phyloP scores from a whole-genome alignment of 345 rosid species.

The Laguncularia racemosa region DNA sequence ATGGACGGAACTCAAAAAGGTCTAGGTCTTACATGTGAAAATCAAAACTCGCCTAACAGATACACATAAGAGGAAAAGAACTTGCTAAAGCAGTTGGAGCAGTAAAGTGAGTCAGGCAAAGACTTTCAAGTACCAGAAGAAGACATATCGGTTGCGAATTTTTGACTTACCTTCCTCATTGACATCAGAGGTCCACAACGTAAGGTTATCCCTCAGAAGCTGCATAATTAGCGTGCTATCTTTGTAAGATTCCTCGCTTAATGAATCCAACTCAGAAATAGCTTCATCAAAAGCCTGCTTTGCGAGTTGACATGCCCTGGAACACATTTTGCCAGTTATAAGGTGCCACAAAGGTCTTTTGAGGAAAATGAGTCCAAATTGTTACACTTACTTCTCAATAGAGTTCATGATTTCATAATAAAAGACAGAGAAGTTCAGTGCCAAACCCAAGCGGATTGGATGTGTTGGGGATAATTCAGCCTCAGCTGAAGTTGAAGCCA shows the following conservation, averaged over 20 bases:
- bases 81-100: neutral
- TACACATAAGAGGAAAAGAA: too few species aligned
- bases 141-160: neutral
- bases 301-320: slow-evolving; percentile 36
- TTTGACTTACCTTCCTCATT: slow-evolving; percentile 24
- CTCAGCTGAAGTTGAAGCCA: slow-evolving; percentile 25
- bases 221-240: slow-evolving; percentile 37
- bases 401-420: slow-evolving; percentile 36
- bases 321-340: neutral
- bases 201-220: slow-evolving; percentile 37
- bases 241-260: slow-evolving; percentile 33
- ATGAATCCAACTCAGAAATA: slow-evolving; percentile 25
- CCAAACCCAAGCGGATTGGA: slow-evolving; percentile 37
- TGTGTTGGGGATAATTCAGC: slow-evolving; percentile 29
- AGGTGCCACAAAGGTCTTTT: neutral
- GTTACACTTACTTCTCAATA: slow-evolving; percentile 21
- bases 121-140: neutral
- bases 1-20: too few species aligned
- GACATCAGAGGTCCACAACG: slow-evolving; percentile 34
- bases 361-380: neutral
- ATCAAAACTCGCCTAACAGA: too few species aligned
- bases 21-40: too few species aligned
- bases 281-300: slow-evolving; percentile 34
- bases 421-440: slow-evolving; percentile 36
- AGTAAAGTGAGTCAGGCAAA: neutral